Evolutionary conservation across 257 asterid species (phyloP).

Genomic region (Solanum arcanum): DNA sequence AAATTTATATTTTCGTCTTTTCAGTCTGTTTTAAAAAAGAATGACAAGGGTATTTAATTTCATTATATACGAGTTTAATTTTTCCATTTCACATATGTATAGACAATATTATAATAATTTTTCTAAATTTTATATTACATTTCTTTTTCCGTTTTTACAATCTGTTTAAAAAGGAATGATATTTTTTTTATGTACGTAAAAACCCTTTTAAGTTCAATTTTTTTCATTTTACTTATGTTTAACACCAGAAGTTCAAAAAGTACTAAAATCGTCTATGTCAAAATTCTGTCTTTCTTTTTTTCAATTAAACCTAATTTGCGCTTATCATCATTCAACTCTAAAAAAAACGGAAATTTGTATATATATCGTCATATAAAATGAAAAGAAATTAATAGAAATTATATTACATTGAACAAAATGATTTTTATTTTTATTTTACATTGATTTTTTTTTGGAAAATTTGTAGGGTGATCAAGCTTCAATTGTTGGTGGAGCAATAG

Average conservation of each 20-base stretch:
- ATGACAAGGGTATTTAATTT: too few relatives aligned
- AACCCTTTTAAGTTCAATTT: neutral
- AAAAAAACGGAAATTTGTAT: neutral
- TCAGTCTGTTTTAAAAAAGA: too few relatives aligned
- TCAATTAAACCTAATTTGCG: neutral
- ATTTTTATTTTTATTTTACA: neutral
- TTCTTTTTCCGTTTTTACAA: neutral
- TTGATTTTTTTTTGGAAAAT: neutral
- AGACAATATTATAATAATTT: constrained; percentile 1
- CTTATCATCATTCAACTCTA: neutral
- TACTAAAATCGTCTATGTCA: neutral
- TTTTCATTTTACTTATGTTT: neutral
- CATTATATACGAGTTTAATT: neutral
- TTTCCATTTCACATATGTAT: neutral
- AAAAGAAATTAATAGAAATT: neutral
- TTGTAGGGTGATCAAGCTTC: constrained; percentile 95
- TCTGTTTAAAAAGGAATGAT: neutral
- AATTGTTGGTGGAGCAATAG: constrained; percentile 92
- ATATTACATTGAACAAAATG: neutral
- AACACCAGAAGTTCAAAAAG: neutral
- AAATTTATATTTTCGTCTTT: neutral
- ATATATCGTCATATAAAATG: neutral
- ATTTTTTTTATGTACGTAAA: neutral
- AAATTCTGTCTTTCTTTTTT: neutral
- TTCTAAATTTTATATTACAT: neutral